Percentiles rank a stretch among this genome's conserved stretches.
These are phyloP conservation scores for Sarocladium strictum DNA, from an alignment of 2,329 filamentous ascomycete species.

Conservation along the genomic window DNA sequence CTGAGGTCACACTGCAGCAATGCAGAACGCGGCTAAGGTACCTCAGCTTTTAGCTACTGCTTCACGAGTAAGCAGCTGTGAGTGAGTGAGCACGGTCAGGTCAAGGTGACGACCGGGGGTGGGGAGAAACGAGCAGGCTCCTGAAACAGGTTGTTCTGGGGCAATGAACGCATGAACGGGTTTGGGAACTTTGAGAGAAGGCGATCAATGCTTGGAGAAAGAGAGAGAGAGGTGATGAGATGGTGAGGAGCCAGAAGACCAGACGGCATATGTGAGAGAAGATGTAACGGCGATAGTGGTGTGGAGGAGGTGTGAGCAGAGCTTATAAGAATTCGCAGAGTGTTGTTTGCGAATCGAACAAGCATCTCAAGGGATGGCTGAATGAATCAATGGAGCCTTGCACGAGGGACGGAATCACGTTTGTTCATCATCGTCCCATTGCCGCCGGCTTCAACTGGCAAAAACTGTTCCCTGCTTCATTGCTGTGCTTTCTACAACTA, in stretches of 20 bases:
- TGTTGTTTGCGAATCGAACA: no score
- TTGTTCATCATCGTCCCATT: neutral
- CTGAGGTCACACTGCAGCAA: slow-evolving; percentile 6
- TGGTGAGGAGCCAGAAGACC: neutral
- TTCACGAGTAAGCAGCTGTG: neutral
- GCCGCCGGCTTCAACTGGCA: neutral
- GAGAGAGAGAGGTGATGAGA: neutral
- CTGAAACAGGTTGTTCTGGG: slow-evolving; percentile 4
- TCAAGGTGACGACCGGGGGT: neutral
- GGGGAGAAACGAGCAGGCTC: slow-evolving; percentile 8
- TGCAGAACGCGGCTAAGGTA: neutral
- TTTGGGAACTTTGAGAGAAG: no score
- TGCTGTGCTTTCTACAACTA: neutral
- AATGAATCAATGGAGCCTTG: neutral
- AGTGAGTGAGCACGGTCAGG: neutral
- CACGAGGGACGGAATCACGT: neutral
- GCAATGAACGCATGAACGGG: slow-evolving; percentile 4
- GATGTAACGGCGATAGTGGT: neutral
- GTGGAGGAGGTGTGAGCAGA: slow-evolving; percentile 6
- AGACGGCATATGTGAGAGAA: neutral
- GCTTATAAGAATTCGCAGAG: neutral
- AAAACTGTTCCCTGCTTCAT: neutral
- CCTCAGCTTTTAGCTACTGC: no score
- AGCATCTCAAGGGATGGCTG: neutral
- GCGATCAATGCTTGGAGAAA: neutral